Base-by-base conservation (phyloP, 176 grass and related monocot genomes). In the Oryza meyeriana region DNA sequence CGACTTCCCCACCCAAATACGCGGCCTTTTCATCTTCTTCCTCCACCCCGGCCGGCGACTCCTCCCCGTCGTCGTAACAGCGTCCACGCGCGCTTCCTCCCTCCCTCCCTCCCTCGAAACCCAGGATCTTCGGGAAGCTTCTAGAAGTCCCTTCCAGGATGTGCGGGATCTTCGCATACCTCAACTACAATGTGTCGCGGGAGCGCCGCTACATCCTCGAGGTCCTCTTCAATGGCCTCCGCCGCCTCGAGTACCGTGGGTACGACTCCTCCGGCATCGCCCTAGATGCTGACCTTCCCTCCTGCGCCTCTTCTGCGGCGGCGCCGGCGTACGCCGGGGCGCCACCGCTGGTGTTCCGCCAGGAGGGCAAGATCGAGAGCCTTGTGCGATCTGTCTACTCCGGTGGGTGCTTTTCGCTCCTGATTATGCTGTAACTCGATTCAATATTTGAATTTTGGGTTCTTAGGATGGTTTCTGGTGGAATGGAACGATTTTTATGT, bases 361-460 rank as follows among this genome's bases (percentile, higher is more conserved):
- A 93, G 85, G 93, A 99, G 79, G 96, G 96, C 75, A 99, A 99
- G 90, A 99, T 99, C 78, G 96, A 99, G 88, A 88, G 81, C 33
- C 96, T 99, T 80, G 96, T 99, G 76, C 82, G 84, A 85, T 95
- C 87, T 34, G 96, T 95, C 38, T 99, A 95, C 91, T 76, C 89
- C 6, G 93, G 96, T 99, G 47, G 83, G 76, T 29, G 50, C 83
- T 65, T 65, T 61, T 30, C 52, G 16, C 24, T 55, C 55, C 64
- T 74, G 20, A 27, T 61, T 32, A 11, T 30, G 47, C 66, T 83
- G 27, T 6, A 7, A 5, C 22, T 59, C 45, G 11, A n/a, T 64
- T 80, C 14, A 72, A 75, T 29, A 59, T 75, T 18, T 80, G 20
- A 72, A 75, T 29, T 65, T 75, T 18, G 12, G 38, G 10, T 27